A percentile compares a stretch with the other conserved stretches of the same genome.
phyloP scores from a whole-genome alignment of 2,329 filamentous ascomycete genomes.

The Phaeosphaeria sp. region DNA sequence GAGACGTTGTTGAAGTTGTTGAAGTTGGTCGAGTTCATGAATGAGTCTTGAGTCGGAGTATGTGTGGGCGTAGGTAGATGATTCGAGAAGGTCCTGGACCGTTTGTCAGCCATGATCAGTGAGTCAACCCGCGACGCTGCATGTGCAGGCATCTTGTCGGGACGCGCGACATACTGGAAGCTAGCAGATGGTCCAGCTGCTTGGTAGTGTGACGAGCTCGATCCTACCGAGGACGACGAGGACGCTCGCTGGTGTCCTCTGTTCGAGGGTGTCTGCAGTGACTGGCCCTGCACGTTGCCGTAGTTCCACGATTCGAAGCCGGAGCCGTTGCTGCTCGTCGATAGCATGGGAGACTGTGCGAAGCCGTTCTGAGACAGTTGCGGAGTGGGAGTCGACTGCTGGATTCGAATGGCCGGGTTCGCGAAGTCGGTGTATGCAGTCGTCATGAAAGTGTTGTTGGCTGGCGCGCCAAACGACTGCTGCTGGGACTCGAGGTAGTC shows the following conservation, averaged over 20 bases:
- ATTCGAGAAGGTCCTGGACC: constrained; percentile 54
- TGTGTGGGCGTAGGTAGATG: constrained; percentile 63
- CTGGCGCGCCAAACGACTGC: constrained; percentile 28
- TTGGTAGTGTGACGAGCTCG: constrained; percentile 45
- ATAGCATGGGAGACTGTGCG: constrained; percentile 41
- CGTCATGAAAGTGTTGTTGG: constrained; percentile 42
- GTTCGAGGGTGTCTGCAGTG: constrained; percentile 39
- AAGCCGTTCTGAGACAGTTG: constrained; percentile 36
- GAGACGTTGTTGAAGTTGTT: constrained; percentile 54
- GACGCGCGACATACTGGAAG: constrained; percentile 55
- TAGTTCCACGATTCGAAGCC: constrained; percentile 44
- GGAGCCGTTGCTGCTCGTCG: constrained; percentile 29
- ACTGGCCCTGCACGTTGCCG: constrained; percentile 41
- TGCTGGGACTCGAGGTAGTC: constrained; percentile 48
- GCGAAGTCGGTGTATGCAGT: constrained; percentile 40
- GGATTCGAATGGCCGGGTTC: constrained; percentile 49
- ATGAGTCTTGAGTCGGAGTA: constrained; percentile 60
- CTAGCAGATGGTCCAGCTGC: constrained; percentile 30
- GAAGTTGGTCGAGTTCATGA: constrained; percentile 55
- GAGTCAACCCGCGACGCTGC: constrained; percentile 44
- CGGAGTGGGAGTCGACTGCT: constrained; percentile 50
- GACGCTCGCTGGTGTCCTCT: constrained; percentile 48
- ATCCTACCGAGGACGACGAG: constrained; percentile 49
- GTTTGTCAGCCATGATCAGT: constrained; percentile 43
- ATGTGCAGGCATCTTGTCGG: constrained; percentile 53